Conservation (phyloP, 1,139 yeast species). For the Protomyces macrosporus region DNA sequence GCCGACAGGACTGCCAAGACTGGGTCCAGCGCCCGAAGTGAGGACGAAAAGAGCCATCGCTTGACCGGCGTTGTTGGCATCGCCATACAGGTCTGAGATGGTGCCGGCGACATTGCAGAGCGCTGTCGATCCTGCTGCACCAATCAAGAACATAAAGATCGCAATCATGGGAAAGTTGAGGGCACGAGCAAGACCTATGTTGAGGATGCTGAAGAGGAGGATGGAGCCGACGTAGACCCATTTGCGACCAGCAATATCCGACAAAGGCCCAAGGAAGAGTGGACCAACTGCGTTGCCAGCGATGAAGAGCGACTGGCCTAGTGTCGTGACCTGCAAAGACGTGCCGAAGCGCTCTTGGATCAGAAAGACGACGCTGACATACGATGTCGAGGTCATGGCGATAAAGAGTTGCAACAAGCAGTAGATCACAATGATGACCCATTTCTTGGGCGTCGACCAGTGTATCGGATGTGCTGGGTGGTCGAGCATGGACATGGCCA, state of each 20-base stretch:
- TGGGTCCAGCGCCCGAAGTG: constrained; percentile 61
- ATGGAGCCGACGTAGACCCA: constrained; percentile 41
- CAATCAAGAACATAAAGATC: constrained; percentile 56
- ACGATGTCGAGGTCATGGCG: constrained; percentile 20
- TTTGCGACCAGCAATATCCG: constrained; percentile 65
- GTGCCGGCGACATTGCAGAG: constrained; percentile 64
- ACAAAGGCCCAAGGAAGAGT: constrained; percentile 70
- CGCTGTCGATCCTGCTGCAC: constrained; percentile 62
- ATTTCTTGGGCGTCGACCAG: constrained; percentile 25
- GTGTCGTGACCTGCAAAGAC: constrained; percentile 52
- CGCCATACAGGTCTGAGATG: constrained; percentile 54
- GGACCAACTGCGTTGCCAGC: constrained; percentile 83
- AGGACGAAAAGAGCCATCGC: constrained; percentile 57
- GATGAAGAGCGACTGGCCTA: constrained; percentile 68
- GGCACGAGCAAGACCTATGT: constrained; percentile 54
- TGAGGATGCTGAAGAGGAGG: constrained; percentile 50
- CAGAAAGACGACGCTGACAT: constrained; percentile 8
- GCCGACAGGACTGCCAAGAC: constrained; percentile 54
- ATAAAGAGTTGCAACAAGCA: constrained; percentile 20
- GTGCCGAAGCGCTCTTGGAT: constrained; percentile 45
- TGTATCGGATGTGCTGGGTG: constrained; percentile 28
- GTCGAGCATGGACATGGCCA: neutral
- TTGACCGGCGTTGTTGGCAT: constrained; percentile 45
- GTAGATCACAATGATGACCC: constrained; percentile 20
- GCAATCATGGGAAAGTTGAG: constrained; percentile 52